Evolutionary conservation across 331 rosid species (phyloP).

Genomic region (Malus hybrid): DNA sequence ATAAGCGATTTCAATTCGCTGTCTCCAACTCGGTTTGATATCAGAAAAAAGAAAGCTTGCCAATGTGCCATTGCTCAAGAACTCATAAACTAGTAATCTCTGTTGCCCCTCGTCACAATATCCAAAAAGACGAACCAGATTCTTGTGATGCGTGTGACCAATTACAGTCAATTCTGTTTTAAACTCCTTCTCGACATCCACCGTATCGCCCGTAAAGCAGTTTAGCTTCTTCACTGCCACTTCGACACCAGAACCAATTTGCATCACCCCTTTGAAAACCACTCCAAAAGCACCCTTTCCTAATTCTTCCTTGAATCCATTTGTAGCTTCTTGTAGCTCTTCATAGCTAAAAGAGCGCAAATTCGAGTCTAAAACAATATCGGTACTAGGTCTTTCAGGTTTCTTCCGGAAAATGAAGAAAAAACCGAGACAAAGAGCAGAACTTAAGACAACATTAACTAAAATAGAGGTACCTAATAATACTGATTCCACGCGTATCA

Average conservation of each 20-base stretch:
- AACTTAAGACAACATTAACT: not conserved
- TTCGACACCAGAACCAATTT: not conserved
- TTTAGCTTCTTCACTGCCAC: conserved; percentile 10
- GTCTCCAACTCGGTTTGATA: too few species aligned
- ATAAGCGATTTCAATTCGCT: too few species aligned
- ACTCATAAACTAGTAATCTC: too few species aligned
- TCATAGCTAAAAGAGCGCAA: not conserved
- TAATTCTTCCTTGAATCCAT: conserved; percentile 21
- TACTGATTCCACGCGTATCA: conserved; percentile 11
- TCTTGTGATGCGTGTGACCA: conserved; percentile 53
- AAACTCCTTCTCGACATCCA: conserved; percentile 35
- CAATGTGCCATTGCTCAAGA: too few species aligned
- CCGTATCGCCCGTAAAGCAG: not conserved
- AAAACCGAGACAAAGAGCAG: not conserved
- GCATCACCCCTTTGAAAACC: conserved; percentile 21
- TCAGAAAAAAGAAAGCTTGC: too few species aligned
- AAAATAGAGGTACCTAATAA: not conserved
- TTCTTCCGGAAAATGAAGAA: not conserved
- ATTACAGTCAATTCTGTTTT: conserved; percentile 33
- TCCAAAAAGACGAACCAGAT: conserved; percentile 44
- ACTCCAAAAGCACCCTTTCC: not conserved
- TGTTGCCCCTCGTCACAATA: conserved; percentile 33
- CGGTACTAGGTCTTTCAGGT: not conserved
- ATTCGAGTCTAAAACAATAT: not conserved
- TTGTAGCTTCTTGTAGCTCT: too few species aligned